phyloP scores from a whole-genome alignment of 1,139 yeast genomes.

The Nadsonia commutata region DNA sequence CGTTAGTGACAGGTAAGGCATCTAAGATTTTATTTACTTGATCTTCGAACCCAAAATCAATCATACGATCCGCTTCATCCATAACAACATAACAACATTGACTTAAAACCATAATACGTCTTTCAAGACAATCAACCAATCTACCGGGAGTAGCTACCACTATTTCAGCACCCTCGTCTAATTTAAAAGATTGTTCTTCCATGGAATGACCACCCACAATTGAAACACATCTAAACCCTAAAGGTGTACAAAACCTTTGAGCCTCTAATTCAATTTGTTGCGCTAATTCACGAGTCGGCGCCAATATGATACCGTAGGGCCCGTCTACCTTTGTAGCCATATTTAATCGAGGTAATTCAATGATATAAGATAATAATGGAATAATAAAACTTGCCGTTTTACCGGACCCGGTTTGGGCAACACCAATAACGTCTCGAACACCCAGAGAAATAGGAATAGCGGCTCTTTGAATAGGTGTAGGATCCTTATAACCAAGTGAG shows the following conservation, averaged over 20 bases:
- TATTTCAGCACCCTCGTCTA: constrained; percentile 59
- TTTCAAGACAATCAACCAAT: constrained; percentile 62
- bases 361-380: constrained; percentile 52
- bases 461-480: constrained; percentile 86
- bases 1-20: constrained; percentile 27
- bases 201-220: constrained; percentile 85
- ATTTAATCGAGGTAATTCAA: constrained; percentile 31
- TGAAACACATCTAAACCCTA: constrained; percentile 41
- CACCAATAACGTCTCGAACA: constrained; percentile 58
- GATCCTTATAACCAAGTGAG: constrained; percentile 37
- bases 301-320: constrained; percentile 53
- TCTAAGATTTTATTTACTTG: constrained; percentile 49
- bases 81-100: constrained; percentile 57
- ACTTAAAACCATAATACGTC: constrained; percentile 43
- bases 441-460: constrained; percentile 61
- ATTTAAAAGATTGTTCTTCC: constrained; percentile 51
- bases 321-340: constrained; percentile 36
- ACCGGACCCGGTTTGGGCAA: constrained; percentile 97
- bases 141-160: constrained; percentile 93
- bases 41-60: constrained; percentile 85
- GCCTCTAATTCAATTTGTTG: constrained; percentile 67
- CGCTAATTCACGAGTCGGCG: constrained; percentile 84
- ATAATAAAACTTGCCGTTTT: constrained; percentile 75
- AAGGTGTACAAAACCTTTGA: constrained; percentile 30
- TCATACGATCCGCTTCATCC: constrained; percentile 94